These are phyloP conservation scores for Cladosporium sp. DNA, from an alignment of 2,329 filamentous ascomycete genomes.

Conservation along the genomic window DNA sequence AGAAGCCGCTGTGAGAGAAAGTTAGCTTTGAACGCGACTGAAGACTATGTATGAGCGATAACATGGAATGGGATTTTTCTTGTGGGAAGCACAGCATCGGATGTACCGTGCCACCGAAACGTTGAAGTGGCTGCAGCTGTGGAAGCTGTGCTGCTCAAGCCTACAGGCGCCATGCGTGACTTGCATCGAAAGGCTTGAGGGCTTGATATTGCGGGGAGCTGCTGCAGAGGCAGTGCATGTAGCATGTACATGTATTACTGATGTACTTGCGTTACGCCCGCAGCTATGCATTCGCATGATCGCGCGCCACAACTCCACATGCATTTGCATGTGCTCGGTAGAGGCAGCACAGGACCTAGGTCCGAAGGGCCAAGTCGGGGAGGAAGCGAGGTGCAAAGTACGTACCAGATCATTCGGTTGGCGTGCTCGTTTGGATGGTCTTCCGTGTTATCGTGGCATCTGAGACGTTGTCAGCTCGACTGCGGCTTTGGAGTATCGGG, in stretches of 20 bases:
- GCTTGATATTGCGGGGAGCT: slow-evolving; percentile 10
- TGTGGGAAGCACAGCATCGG: background rate
- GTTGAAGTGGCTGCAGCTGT: slow-evolving; percentile 14
- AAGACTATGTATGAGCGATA: background rate
- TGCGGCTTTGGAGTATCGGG: background rate
- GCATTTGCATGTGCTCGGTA: background rate
- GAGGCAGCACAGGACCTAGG: background rate
- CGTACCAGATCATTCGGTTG: slow-evolving; percentile 75
- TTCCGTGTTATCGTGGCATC: slow-evolving; percentile 72
- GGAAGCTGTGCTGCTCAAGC: slow-evolving; percentile 6
- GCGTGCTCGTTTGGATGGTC: slow-evolving; percentile 80
- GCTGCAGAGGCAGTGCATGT: background rate
- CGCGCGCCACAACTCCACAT: background rate
- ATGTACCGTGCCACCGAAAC: background rate
- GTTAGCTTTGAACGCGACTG: background rate
- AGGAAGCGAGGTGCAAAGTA: slow-evolving; percentile 10
- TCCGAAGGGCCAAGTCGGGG: background rate
- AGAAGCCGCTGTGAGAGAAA: slow-evolving; percentile 24
- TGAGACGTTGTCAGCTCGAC: slow-evolving; percentile 33
- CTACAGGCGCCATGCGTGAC: slow-evolving; percentile 1
- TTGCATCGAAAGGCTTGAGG: background rate
- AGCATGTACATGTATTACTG: background rate
- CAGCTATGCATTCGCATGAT: background rate
- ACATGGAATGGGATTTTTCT: background rate
- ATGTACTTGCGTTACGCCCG: background rate